Evolutionary conservation across 371 early-diverging fungal species (phyloP).

Genomic region (Apophysomyces ossiformis): DNA sequence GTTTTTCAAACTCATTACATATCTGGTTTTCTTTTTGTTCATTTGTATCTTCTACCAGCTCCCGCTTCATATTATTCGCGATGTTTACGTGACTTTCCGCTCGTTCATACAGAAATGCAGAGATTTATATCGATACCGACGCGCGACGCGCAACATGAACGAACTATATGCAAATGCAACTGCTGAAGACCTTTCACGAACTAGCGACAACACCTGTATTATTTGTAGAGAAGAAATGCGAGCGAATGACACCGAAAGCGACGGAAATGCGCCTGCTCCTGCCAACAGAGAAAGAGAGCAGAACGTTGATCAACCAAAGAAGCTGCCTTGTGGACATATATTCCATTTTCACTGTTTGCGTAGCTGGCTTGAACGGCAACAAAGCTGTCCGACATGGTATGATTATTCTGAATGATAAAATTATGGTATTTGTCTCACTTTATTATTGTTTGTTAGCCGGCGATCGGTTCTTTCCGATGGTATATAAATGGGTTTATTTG

Average conservation of each 20-base stretch:
- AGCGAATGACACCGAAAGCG: conserved; percentile 4
- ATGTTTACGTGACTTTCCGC: conserved; percentile 92
- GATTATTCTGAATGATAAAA: neutral
- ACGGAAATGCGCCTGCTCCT: conserved; percentile 15
- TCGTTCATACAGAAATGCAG: conserved; percentile 87
- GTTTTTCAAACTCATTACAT: conserved; percentile 86
- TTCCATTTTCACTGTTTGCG: conserved; percentile 98
- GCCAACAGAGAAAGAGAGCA: conserved; percentile 33
- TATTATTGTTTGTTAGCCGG: conserved; percentile 35
- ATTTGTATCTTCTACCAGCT: conserved; percentile 82
- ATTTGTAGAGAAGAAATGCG: conserved; percentile 97
- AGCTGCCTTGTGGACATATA: conserved; percentile 95
- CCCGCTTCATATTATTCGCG: conserved; percentile 94
- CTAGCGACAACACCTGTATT: conserved; percentile 91
- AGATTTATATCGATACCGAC: conserved; percentile 88
- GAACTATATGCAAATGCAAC: conserved; percentile 91
- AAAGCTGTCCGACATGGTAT: conserved; percentile 98
- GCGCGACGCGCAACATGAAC: conserved; percentile 95
- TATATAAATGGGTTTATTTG: conserved; percentile 10
- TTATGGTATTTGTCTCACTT: neutral
- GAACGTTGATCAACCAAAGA: conserved; percentile 81
- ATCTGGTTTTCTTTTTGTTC: conserved; percentile 83
- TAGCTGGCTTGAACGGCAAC: conserved; percentile 99
- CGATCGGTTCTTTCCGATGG: conserved; percentile 54
- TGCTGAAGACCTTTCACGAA: conserved; percentile 73